Evolutionary conservation across 176 grass and related monocot species (phyloP).

Genomic region (Phoenix dactylifera): DNA sequence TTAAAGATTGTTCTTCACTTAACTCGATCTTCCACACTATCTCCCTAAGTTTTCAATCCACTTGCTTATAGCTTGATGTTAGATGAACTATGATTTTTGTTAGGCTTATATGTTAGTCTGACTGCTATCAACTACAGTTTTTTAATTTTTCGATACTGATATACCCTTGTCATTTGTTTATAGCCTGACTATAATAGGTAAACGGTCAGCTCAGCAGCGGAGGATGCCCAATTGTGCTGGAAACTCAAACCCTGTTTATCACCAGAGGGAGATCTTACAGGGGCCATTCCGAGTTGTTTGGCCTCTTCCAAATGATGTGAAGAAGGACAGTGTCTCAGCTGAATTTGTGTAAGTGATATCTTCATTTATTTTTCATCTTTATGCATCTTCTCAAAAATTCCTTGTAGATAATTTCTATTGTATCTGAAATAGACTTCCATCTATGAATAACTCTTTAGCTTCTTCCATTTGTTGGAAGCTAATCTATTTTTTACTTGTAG

Average conservation of each 20-base stretch:
- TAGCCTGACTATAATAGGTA: slow-evolving; percentile 29
- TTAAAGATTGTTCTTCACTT: no score
- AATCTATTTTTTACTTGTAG: no score
- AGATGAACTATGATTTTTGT: no score
- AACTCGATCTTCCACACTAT: no score
- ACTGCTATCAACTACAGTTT: not conserved
- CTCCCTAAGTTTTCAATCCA: no score
- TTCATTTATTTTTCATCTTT: not conserved
- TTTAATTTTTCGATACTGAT: not conserved
- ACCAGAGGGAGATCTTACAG: slow-evolving; percentile 26
- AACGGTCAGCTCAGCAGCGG: slow-evolving; percentile 7
- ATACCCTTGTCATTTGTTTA: not conserved
- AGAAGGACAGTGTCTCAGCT: slow-evolving; percentile 30
- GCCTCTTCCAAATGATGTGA: slow-evolving; percentile 31
- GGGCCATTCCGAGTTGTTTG: slow-evolving; percentile 31
- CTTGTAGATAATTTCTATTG: not conserved
- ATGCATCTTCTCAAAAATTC: not conserved
- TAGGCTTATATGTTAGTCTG: no score
- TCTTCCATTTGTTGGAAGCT: no score
- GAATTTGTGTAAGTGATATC: slow-evolving; percentile 29
- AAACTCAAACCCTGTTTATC: slow-evolving; percentile 1
- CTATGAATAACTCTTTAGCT: no score
- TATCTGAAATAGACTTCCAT: no score
- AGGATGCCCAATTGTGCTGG: not conserved
- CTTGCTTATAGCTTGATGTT: no score